Conservation (phyloP, 441 rosid genomes). For the Pelargonium citronellum region DNA sequence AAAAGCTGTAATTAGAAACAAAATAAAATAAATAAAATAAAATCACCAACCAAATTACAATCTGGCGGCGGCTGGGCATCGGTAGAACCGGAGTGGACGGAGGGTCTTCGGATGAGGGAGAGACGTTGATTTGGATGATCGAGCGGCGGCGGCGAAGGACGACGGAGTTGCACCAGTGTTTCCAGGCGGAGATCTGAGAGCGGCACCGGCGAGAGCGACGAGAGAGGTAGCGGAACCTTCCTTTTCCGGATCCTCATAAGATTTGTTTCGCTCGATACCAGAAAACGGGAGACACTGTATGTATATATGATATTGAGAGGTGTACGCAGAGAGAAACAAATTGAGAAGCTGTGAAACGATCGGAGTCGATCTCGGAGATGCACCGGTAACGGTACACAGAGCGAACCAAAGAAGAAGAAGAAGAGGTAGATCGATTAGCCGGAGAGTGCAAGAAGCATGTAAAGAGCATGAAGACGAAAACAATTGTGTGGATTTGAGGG, state of each 20-base stretch:
- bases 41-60: neutral
- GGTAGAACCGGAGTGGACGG: neutral
- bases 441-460: neutral
- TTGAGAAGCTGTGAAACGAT: too few species aligned
- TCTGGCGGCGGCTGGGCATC: too few species aligned
- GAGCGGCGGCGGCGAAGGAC: slow-evolving; percentile 10
- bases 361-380: too few species aligned
- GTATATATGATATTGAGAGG: too few species aligned
- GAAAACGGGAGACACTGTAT: too few species aligned
- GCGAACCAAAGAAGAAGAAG: too few species aligned
- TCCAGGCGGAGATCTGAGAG: slow-evolving; percentile 71
- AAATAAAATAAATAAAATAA: too few species aligned
- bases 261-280: too few species aligned
- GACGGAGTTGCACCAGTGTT: slow-evolving; percentile 57
- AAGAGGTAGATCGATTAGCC: too few species aligned
- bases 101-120: neutral
- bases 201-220: slow-evolving; percentile 71
- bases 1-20: too few species aligned
- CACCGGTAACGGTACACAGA: too few species aligned
- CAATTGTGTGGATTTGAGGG: neutral
- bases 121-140: slow-evolving; percentile 21
- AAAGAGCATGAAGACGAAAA: slow-evolving; percentile 21
- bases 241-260: slow-evolving; percentile 86
- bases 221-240: slow-evolving; percentile 57
- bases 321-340: too few species aligned